A percentile compares a stretch with the other conserved stretches of the same genome.
Conservation (phyloP, 805 yeast species). For the Metschnikowia hibisci region DNA sequence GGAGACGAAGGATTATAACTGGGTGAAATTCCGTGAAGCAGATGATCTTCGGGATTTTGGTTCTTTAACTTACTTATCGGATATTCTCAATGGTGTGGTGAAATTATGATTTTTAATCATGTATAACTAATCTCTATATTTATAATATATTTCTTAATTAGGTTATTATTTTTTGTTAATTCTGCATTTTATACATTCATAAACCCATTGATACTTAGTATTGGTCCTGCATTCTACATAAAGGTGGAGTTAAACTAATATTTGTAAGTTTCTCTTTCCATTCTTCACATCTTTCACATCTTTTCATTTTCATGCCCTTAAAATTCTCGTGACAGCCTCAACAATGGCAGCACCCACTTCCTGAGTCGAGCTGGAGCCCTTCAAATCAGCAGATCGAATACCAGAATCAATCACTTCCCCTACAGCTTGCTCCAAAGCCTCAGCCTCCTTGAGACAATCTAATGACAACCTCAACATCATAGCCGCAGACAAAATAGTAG, state of each 20-base stretch:
- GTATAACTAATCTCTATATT: not conserved
- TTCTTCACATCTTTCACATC: too few relatives aligned
- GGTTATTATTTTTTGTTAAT: too few relatives aligned
- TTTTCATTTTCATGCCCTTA: conserved; percentile 22
- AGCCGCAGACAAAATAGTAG: conserved; percentile 92
- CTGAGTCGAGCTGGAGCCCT: conserved; percentile 75
- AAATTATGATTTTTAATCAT: not conserved
- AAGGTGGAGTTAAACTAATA: too few relatives aligned
- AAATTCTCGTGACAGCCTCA: conserved; percentile 57
- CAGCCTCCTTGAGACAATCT: conserved; percentile 78
- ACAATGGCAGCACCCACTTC: conserved; percentile 97
- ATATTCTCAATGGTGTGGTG: conserved; percentile 26
- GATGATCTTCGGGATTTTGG: conserved; percentile 21
- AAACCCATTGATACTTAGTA: too few relatives aligned
- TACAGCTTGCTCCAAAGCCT: conserved; percentile 85
- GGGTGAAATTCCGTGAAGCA: not conserved
- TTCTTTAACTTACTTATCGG: conserved; percentile 32
- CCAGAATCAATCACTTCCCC: conserved; percentile 75
- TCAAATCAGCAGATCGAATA: conserved; percentile 86
- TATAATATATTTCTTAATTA: too few relatives aligned
- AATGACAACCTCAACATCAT: conserved; percentile 95
- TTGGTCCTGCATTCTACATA: too few relatives aligned
- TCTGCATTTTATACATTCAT: too few relatives aligned
- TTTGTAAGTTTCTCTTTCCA: too few relatives aligned
- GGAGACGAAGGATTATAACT: not conserved